Conservation (phyloP, 2,329 filamentous ascomycete species). For the Colletotrichum trifolii region DNA sequence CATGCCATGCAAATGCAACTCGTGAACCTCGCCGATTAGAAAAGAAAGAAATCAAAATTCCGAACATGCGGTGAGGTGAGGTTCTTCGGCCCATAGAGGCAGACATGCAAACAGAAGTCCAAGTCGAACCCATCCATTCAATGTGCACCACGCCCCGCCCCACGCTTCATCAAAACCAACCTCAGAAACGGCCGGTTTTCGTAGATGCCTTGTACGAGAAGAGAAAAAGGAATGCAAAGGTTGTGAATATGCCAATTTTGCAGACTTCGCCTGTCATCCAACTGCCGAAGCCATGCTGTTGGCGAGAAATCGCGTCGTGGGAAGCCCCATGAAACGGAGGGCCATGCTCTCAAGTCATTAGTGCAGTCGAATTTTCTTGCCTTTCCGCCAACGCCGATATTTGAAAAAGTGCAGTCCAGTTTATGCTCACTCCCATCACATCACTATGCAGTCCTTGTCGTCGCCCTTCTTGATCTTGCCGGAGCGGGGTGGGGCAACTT, state of each 20-base stretch:
- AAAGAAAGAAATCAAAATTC: conserved; percentile 7
- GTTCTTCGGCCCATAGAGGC: conserved; percentile 16
- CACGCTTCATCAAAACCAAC: conserved; percentile 8
- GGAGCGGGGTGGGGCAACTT: conserved; percentile 60
- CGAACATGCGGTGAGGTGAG: conserved; percentile 12
- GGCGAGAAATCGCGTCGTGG: conserved; percentile 4
- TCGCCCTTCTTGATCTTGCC: conserved; percentile 48
- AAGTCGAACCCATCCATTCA: conserved; percentile 10
- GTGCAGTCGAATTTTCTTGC: conserved; percentile 6
- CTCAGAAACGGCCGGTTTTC: conserved; percentile 1
- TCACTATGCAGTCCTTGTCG: conserved; percentile 68
- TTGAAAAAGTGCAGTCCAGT: neutral
- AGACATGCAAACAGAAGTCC: conserved; percentile 22
- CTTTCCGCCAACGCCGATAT: neutral
- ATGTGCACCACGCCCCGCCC: conserved; percentile 11
- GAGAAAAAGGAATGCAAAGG: conserved; percentile 3
- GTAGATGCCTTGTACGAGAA: conserved; percentile 25
- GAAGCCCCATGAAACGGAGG: conserved; percentile 8
- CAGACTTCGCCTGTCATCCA: conserved; percentile 23
- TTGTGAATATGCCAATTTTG: conserved; percentile 20
- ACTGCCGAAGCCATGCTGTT: conserved; percentile 2
- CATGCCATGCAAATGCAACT: conserved; percentile 36
- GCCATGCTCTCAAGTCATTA: conserved; percentile 31
- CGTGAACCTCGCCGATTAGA: conserved; percentile 9
- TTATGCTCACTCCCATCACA: conserved; percentile 53